These are phyloP conservation scores for Thelonectria blattea DNA, from an alignment of 2,329 filamentous ascomycete species.

Conservation along the genomic window DNA sequence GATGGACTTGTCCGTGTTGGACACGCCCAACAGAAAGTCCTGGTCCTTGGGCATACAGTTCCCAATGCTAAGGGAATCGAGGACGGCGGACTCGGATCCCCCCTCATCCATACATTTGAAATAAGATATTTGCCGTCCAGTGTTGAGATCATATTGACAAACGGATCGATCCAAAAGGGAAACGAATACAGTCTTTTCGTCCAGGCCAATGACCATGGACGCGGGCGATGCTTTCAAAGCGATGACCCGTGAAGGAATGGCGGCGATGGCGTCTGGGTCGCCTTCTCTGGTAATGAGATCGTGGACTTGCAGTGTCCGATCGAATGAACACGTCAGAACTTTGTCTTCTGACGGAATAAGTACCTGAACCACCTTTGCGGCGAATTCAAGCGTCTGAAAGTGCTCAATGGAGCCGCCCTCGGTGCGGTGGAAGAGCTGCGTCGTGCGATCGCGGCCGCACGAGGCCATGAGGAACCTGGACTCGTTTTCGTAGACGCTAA, in stretches of 20 bases:
- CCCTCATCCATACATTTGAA: conserved; percentile 88
- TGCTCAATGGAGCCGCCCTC: conserved; percentile 69
- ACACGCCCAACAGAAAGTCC: conserved; percentile 81
- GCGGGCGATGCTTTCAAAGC: conserved; percentile 85
- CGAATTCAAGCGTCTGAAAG: conserved; percentile 92
- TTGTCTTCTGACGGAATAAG: conserved; percentile 77
- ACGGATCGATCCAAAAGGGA: conserved; percentile 66
- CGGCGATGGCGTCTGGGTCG: conserved; percentile 71
- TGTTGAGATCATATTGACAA: conserved; percentile 67
- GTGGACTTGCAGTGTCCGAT: conserved; percentile 84
- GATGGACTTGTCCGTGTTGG: conserved; percentile 94
- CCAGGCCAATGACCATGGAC: conserved; percentile 76
- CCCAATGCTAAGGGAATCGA: conserved; percentile 76
- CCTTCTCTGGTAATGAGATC: conserved; percentile 75
- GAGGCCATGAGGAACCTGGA: conserved; percentile 74
- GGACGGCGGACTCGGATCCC: conserved; percentile 78
- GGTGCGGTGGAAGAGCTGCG: conserved; percentile 80
- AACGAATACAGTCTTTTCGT: conserved; percentile 64
- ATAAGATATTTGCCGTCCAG: conserved; percentile 70
- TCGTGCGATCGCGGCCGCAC: conserved; percentile 87
- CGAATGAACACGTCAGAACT: conserved; percentile 85
- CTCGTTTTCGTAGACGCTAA: conserved; percentile 72
- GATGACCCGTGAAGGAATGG: conserved; percentile 77
- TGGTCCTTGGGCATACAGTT: conserved; percentile 60
- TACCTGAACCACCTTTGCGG: conserved; percentile 78